Conservation (phyloP, 2,329 filamentous ascomycete genomes). For the Phaeophleospora eucalypticola region DNA sequence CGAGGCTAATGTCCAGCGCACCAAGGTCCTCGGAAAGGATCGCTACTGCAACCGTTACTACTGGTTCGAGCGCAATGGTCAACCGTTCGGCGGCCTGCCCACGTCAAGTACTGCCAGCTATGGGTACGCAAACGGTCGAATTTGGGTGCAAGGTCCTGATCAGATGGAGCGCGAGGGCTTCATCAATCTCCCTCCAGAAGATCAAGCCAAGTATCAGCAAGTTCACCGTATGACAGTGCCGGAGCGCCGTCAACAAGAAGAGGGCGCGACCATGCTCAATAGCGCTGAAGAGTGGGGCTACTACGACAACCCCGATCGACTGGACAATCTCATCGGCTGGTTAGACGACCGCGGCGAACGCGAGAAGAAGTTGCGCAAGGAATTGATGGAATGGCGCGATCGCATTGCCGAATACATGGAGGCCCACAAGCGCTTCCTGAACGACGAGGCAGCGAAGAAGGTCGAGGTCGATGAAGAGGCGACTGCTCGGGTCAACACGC, state of each 20-base stretch:
- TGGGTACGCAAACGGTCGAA: constrained; percentile 85
- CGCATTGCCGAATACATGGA: constrained; percentile 70
- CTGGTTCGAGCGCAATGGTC: constrained; percentile 98
- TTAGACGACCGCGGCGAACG: constrained; percentile 81
- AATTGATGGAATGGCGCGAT: constrained; percentile 69
- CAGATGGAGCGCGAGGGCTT: constrained; percentile 82
- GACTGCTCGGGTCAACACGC: constrained; percentile 55
- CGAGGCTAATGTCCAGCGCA: constrained; percentile 88
- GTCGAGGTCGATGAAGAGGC: constrained; percentile 45
- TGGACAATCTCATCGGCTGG: constrained; percentile 81
- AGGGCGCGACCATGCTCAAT: constrained; percentile 73
- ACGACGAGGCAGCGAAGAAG: constrained; percentile 48
- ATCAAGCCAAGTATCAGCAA: constrained; percentile 69
- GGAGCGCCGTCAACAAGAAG: constrained; percentile 80
- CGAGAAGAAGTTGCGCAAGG: constrained; percentile 82
- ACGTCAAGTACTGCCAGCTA: constrained; percentile 82
- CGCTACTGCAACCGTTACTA: constrained; percentile 98
- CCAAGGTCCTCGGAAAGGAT: constrained; percentile 84
- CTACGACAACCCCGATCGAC: constrained; percentile 71
- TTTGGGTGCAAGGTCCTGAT: constrained; percentile 96
- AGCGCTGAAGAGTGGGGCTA: constrained; percentile 85
- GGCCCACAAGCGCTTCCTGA: constrained; percentile 37
- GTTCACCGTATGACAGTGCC: constrained; percentile 78
- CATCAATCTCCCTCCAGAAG: constrained; percentile 69
- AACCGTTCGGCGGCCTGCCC: constrained; percentile 88